Percentiles rank a stretch among this genome's conserved stretches.
These are phyloP conservation scores for Scleroderma citrinum DNA, from an alignment of 768 basidiomycete species.

Conservation along the genomic window DNA sequence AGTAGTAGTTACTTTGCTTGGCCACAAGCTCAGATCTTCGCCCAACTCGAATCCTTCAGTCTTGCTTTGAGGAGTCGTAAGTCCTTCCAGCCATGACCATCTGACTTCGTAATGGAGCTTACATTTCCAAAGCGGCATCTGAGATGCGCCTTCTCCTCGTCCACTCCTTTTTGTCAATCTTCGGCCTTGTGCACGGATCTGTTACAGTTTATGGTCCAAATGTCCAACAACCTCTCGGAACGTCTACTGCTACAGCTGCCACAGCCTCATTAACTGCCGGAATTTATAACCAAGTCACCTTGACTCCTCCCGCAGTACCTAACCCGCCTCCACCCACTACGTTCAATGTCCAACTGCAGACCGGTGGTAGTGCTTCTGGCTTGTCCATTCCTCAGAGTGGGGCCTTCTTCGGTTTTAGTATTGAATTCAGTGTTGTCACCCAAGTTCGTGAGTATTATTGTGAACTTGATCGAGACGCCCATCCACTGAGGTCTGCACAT, in stretches of 20 bases:
- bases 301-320: conserved; percentile 47
- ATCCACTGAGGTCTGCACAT: neutral
- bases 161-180: conserved; percentile 17
- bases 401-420: conserved; percentile 66
- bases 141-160: conserved; percentile 19
- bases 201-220: conserved; percentile 21
- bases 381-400: conserved; percentile 43
- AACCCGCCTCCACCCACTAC: conserved; percentile 35
- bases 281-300: conserved; percentile 47
- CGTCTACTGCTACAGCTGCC: conserved; percentile 25
- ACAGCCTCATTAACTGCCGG: conserved; percentile 42
- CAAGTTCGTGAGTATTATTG: conserved; percentile 49
- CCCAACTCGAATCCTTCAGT: neutral
- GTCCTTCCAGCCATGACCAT: neutral
- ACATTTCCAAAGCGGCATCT: neutral
- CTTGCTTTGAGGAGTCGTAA: conserved; percentile 12
- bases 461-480: neutral
- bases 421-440: conserved; percentile 69
- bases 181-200: conserved; percentile 8
- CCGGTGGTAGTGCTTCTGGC: conserved; percentile 16
- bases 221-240: conserved; percentile 17
- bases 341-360: conserved; percentile 41
- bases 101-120: neutral
- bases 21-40: neutral
- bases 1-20: conserved; percentile 1